Evolutionary conservation across 805 yeast genomes (phyloP).

Genomic region (Candida ulmi): DNA sequence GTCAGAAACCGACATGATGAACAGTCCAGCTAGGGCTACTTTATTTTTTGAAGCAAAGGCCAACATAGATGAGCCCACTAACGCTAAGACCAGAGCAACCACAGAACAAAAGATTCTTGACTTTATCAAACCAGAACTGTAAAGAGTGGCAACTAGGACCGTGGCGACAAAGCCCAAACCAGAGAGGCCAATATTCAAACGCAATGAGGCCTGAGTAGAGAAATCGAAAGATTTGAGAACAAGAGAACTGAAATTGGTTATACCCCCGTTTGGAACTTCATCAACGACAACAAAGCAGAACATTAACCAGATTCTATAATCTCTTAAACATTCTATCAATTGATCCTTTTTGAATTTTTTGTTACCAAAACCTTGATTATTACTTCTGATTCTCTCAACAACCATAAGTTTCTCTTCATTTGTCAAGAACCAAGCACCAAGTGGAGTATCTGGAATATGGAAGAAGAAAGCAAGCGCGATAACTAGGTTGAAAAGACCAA

Average conservation of each 20-base stretch:
- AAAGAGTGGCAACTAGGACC: slow-evolving; percentile 22
- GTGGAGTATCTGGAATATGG: slow-evolving; percentile 55
- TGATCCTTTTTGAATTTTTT: slow-evolving; percentile 50
- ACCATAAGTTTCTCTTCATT: slow-evolving; percentile 42
- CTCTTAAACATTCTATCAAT: slow-evolving; percentile 44
- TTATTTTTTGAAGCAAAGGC: slow-evolving; percentile 26
- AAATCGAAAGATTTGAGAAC: slow-evolving; percentile 12
- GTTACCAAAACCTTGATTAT: slow-evolving; percentile 56
- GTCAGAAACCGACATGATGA: slow-evolving; percentile 29
- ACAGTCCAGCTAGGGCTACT: slow-evolving; percentile 21
- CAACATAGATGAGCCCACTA: slow-evolving; percentile 27
- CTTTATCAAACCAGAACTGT: slow-evolving; percentile 9
- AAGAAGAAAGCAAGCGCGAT: slow-evolving; percentile 41
- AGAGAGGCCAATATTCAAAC: slow-evolving; percentile 31
- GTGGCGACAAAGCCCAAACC: slow-evolving; percentile 24
- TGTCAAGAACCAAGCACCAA: slow-evolving; percentile 39
- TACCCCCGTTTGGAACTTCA: slow-evolving; percentile 50
- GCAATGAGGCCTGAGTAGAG: slow-evolving; percentile 6
- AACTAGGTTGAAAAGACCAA: slow-evolving; percentile 53
- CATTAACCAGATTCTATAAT: slow-evolving; percentile 43
- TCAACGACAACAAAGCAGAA: slow-evolving; percentile 34
- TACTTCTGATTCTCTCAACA: slow-evolving; percentile 47
- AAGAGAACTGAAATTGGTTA: slow-evolving; percentile 16
- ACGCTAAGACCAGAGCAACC: slow-evolving; percentile 16
- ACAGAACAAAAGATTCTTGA: slow-evolving; percentile 21